Conservation (phyloP, 2,329 filamentous ascomycete genomes). For the Zopfia rhizophila region DNA sequence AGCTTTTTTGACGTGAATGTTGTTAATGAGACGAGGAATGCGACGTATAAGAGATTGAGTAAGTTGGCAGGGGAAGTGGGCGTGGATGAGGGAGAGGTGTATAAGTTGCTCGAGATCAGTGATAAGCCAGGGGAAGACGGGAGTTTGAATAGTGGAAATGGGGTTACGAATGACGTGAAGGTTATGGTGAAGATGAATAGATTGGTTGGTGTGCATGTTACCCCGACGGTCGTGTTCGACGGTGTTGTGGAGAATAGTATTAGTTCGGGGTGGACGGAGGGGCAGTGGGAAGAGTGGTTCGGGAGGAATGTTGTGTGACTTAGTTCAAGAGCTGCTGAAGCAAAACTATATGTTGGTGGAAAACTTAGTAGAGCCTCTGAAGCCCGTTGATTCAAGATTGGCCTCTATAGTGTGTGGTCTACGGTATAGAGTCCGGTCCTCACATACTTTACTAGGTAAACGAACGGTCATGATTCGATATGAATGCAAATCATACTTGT, state of each 20-base stretch:
- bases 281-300: constrained; percentile 90
- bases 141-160: constrained; percentile 80
- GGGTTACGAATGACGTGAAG: constrained; percentile 86
- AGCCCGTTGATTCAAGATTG: no score
- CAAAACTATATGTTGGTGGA: no score
- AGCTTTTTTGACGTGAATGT: constrained; percentile 87
- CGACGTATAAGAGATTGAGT: constrained; percentile 82
- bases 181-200: constrained; percentile 81
- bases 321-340: no score
- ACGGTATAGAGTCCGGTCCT: no score
- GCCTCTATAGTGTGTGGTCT: no score
- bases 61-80: constrained; percentile 76
- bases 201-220: constrained; percentile 85
- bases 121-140: constrained; percentile 75
- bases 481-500: no score
- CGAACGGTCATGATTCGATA: no score
- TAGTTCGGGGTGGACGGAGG: constrained; percentile 78
- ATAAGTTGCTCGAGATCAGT: constrained; percentile 73
- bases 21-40: constrained; percentile 84
- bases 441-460: no score
- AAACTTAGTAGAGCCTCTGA: no score
- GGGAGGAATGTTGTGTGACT: constrained; percentile 69
- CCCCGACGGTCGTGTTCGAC: constrained; percentile 89
- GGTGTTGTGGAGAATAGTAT: constrained; percentile 83
- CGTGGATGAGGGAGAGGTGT: constrained; percentile 76